Conservation (phyloP, 148 eudicot species). For the Rhododendron kiyosumense region DNA sequence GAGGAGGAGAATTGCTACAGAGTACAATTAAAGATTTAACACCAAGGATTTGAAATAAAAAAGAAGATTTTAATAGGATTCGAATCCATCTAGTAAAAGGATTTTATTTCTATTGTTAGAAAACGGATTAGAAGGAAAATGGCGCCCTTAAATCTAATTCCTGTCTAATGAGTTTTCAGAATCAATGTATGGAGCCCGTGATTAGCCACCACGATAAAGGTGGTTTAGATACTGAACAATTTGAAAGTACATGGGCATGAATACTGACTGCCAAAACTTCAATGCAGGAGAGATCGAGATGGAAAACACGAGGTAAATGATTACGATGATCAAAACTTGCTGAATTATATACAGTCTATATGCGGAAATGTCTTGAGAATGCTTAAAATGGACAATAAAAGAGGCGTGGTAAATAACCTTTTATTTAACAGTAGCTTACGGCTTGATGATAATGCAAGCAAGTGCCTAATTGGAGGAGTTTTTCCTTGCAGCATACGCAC, state of each 20-base stretch:
- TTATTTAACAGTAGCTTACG: background rate
- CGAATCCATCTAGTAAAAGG: background rate
- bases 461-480: slow-evolving; percentile 29
- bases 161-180: background rate
- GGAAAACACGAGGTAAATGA: background rate
- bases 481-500: slow-evolving; percentile 42
- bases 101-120: background rate
- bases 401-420: background rate
- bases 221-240: no score
- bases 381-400: background rate
- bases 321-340: background rate
- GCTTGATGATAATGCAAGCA: background rate
- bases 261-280: background rate
- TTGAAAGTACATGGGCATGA: background rate
- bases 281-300: background rate
- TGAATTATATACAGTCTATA: background rate
- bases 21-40: background rate
- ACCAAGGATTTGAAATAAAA: background rate
- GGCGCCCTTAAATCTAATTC: background rate
- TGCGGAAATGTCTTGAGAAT: background rate
- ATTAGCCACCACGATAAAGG: background rate
- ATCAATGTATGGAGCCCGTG: background rate
- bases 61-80: background rate
- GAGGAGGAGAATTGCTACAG: background rate
- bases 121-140: background rate